These are phyloP conservation scores for Pythium guiyangense DNA, from an alignment of 352 stramenopile species.

Conservation along the genomic window DNA sequence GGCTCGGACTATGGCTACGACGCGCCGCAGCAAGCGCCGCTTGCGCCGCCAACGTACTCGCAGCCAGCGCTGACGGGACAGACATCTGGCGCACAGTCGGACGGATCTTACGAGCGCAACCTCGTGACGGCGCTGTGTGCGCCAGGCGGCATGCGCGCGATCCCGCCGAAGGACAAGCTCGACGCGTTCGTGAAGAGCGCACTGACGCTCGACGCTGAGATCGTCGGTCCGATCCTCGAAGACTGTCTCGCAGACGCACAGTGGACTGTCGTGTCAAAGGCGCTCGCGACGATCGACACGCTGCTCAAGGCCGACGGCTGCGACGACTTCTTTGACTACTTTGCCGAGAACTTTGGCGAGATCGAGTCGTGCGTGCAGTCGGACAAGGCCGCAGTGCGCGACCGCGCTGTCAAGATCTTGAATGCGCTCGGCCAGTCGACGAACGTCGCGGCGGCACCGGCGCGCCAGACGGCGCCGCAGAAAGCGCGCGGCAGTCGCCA, in stretches of 20 bases:
- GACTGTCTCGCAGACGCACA: conserved; percentile 90
- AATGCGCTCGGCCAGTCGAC: conserved; percentile 47
- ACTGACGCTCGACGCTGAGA: conserved; percentile 89
- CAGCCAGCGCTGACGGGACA: conserved; percentile 39
- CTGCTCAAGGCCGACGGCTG: conserved; percentile 74
- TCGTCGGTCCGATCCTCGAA: conserved; percentile 92
- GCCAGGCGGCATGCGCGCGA: conserved; percentile 92
- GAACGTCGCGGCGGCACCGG: conserved; percentile 19
- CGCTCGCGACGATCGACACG: conserved; percentile 91
- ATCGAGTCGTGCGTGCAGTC: conserved; percentile 69
- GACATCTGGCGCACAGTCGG: conserved; percentile 70
- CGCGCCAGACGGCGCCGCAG: conserved; percentile 1
- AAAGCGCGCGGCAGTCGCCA: conserved; percentile 11
- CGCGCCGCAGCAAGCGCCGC: conserved; percentile 15
- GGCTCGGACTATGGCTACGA: conserved; percentile 56
- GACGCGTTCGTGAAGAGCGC: conserved; percentile 89
- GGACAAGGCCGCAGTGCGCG: conserved; percentile 72
- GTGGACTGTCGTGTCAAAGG: conserved; percentile 91
- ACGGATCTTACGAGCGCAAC: conserved; percentile 92
- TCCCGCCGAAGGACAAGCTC: conserved; percentile 93
- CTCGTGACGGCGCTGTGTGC: conserved; percentile 91
- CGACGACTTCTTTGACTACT: conserved; percentile 84
- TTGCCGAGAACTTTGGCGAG: conserved; percentile 71
- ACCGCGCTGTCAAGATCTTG: conserved; percentile 76
- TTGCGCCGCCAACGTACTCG: conserved; percentile 18